Conservation (phyloP, 495 filamentous ascomycete genomes). For the Viridothelium virens region DNA sequence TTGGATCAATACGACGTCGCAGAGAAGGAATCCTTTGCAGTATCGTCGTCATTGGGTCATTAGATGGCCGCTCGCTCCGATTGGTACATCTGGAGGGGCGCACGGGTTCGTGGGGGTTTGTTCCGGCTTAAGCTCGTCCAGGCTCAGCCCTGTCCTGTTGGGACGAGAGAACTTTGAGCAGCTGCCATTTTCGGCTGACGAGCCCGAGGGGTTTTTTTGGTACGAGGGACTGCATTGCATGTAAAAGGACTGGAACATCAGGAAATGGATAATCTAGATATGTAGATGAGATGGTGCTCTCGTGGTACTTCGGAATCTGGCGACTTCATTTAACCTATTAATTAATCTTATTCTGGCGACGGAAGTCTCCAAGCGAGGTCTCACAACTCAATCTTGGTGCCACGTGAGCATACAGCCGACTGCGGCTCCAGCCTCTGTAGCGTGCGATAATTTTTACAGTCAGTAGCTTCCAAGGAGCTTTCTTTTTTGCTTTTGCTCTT, state of each 20-base stretch:
- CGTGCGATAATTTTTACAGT: no score
- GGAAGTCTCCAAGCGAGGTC: not conserved
- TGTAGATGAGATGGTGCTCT: not conserved
- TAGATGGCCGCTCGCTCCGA: not conserved
- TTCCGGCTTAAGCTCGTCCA: not conserved
- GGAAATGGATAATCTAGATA: not conserved
- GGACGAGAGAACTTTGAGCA: not conserved
- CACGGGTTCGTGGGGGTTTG: no score
- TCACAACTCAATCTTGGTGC: not conserved
- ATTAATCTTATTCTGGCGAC: not conserved
- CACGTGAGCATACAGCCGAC: no score
- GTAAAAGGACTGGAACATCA: not conserved
- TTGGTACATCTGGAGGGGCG: not conserved
- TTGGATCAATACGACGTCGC: no score
- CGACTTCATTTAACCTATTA: not conserved
- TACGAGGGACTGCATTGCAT: not conserved
- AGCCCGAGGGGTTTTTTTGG: not conserved
- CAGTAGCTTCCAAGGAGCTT: not conserved
- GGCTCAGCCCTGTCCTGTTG: not conserved
- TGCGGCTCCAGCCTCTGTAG: no score
- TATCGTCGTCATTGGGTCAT: not conserved
- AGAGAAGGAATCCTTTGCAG: not conserved
- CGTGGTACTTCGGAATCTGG: not conserved
- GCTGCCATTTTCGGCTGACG: not conserved
- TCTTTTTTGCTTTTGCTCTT: not conserved